phyloP scores from a whole-genome alignment of 2,329 filamentous ascomycete genomes.

The Pseudocercospora fuligena region DNA sequence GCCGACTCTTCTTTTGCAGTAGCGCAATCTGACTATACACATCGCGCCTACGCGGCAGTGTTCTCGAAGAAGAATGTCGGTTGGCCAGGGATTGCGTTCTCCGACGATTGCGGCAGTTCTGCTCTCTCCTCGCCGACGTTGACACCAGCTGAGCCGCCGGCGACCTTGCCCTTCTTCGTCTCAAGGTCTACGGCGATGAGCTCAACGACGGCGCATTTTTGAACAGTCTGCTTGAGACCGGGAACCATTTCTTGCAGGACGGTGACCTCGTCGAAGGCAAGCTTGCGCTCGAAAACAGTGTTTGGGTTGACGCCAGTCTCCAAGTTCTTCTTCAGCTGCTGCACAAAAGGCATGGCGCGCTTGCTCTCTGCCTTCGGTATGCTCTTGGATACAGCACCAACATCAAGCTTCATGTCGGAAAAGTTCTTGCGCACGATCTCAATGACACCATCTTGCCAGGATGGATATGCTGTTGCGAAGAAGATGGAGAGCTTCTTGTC shows the following conservation, averaged over 20 bases:
- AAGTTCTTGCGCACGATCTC: conserved; percentile 76
- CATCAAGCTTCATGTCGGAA: conserved; percentile 68
- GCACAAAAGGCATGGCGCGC: conserved; percentile 97
- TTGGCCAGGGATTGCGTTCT: conserved; percentile 77
- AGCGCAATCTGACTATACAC: neutral
- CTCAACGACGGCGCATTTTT: conserved; percentile 70
- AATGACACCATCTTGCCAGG: conserved; percentile 91
- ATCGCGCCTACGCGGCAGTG: conserved; percentile 36
- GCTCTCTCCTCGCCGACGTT: conserved; percentile 63
- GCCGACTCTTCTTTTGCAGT: neutral
- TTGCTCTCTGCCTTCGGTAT: conserved; percentile 91
- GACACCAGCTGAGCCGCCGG: conserved; percentile 56
- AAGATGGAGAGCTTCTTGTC: conserved; percentile 91
- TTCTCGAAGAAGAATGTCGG: conserved; percentile 89
- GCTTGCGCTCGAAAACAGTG: conserved; percentile 78
- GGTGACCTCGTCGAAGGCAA: conserved; percentile 82
- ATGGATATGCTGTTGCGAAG: conserved; percentile 77
- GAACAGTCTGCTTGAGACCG: conserved; percentile 76
- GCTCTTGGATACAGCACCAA: conserved; percentile 78
- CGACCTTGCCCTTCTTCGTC: conserved; percentile 65
- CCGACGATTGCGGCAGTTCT: conserved; percentile 65
- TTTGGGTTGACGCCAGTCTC: conserved; percentile 66
- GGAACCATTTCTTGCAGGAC: conserved; percentile 78
- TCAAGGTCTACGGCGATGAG: conserved; percentile 74
- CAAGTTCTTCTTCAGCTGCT: conserved; percentile 82